Conservation (phyloP, 441 rosid species). For the Pelargonium fulgidum region DNA sequence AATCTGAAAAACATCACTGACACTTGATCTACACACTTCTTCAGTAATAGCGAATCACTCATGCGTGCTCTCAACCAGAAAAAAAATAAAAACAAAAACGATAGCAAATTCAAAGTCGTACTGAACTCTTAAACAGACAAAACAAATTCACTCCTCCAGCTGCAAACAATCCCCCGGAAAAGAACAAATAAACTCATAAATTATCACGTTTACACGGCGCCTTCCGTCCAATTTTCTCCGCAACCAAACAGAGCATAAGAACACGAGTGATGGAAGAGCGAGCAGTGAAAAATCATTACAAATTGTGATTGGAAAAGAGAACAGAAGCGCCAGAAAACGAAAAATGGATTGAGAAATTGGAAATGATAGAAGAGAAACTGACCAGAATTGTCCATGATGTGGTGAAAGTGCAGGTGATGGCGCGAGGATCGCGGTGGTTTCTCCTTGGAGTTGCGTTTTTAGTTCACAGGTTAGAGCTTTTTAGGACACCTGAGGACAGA, state of each 20-base stretch:
- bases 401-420: background rate
- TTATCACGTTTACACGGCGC: background rate
- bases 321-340: constrained; percentile 14
- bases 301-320: background rate
- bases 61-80: background rate
- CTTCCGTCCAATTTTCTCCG: constrained; percentile 13
- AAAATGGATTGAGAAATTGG: constrained; percentile 5
- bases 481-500: constrained; percentile 3
- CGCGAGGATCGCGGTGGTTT: background rate
- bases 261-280: background rate
- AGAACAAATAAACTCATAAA: background rate
- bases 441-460: background rate
- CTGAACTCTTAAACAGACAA: background rate
- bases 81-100: too few relatives aligned
- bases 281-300: background rate
- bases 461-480: background rate
- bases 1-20: background rate
- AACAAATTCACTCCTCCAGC: background rate
- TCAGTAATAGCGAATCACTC: background rate
- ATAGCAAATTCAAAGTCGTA: constrained; percentile 5
- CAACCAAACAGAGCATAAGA: constrained; percentile 18
- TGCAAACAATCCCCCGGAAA: background rate
- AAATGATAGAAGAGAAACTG: background rate
- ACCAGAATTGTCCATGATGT: background rate
- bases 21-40: too few relatives aligned